Base-by-base conservation (phyloP, 257 asterid genomes). In the Salvia splendens region DNA sequence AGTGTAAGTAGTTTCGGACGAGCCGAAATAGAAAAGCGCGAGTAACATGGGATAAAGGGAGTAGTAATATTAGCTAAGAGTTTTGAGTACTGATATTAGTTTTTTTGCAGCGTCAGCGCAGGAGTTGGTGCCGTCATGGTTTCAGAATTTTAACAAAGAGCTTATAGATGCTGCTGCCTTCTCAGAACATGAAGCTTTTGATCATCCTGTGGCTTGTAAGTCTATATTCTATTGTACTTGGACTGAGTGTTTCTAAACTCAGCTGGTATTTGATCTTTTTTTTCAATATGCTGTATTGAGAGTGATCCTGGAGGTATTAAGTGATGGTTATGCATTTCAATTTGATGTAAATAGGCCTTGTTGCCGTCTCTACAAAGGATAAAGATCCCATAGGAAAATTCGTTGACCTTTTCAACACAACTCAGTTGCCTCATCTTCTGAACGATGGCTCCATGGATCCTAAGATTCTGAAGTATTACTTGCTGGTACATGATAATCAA, bases 191-290 rank as follows among this genome's bases (percentile, higher is more conserved):
- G 99, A 94, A 82, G 82, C 96, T 73, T 91, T 94, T 83, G 97
- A 94, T 70, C 97, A 91, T 85, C 99, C 99, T 12, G 99, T 94
- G 79, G 94, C 99, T 51, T 94, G 99, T 94, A 86, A 79, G 95
- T 24, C 30, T 52, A 45, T 59, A 14, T 58, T 49, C 45, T 56
- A 14, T 58, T 46, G 45, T 61, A 24, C 60, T 61, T 66, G 69
- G 69, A 61, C 57, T 42, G 16, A 42, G 4, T 53, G 63, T 65
- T 75, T 64, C 59, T 51, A 43, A 5, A 30, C 51, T 24, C 30
- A 24, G 30, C 48, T 28, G 51, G 28, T 47, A 35, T 24, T 24
- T 24, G 30, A 24, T 60, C 51, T 16, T 61, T 54, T 28, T 57
- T 64, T 59, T 64, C 52, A 12, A 55, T 40, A 33, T 50, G 40